Evolutionary conservation across 805 yeast species (phyloP).

Genomic region (Schwanniomyces occidentalis): DNA sequence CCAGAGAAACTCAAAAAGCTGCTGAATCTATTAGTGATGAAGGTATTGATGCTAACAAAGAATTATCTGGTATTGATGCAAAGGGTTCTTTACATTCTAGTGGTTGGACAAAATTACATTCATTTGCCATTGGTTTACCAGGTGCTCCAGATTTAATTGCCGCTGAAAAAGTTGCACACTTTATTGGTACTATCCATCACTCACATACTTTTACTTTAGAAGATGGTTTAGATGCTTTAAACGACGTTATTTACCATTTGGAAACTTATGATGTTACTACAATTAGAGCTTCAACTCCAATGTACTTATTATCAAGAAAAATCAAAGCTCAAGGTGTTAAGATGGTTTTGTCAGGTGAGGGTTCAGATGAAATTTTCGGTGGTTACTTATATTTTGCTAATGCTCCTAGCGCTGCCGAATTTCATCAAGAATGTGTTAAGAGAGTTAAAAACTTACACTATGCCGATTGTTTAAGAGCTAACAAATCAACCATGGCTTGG

Average conservation of each 20-base stretch:
- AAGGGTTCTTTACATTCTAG: constrained; percentile 79
- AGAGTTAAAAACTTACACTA: constrained; percentile 96
- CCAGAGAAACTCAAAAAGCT: constrained; percentile 89
- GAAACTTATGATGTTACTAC: constrained; percentile 99
- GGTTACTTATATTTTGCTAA: constrained; percentile 97
- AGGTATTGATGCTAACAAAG: constrained; percentile 62
- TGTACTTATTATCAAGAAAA: constrained; percentile 93
- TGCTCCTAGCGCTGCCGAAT: constrained; percentile 91
- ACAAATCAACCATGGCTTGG: constrained; percentile 99
- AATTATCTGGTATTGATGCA: constrained; percentile 91
- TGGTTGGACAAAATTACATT: constrained; percentile 80
- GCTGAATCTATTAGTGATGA: constrained; percentile 42
- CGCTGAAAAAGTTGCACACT: constrained; percentile 94
- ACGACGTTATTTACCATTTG: constrained; percentile 91
- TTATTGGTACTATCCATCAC: constrained; percentile 94
- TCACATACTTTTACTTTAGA: constrained; percentile 96
- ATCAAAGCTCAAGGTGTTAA: constrained; percentile 99
- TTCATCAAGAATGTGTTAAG: constrained; percentile 93
- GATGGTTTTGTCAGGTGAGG: constrained; percentile 99
- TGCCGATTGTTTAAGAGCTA: constrained; percentile 97
- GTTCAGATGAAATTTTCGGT: constrained; percentile 98
- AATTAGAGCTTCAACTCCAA: constrained; percentile 98
- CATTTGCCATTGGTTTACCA: constrained; percentile 96
- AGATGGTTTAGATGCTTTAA: constrained; percentile 94
- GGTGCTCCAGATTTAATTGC: constrained; percentile 97